Evolutionary conservation across 805 yeast genomes (phyloP).

Genomic region (Ogataea degrootiae): DNA sequence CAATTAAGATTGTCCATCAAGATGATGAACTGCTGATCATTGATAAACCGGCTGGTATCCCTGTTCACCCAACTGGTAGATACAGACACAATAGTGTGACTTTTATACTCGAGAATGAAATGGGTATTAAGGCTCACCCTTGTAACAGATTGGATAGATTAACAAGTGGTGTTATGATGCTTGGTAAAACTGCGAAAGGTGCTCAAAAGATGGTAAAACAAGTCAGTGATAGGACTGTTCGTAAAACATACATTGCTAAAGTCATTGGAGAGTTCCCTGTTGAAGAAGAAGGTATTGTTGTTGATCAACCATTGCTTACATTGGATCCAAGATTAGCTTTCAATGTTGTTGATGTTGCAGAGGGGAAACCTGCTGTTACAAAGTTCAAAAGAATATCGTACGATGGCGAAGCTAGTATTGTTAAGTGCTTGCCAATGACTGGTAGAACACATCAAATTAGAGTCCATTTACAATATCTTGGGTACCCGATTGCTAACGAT

Average conservation of each 20-base stretch:
- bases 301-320: slow-evolving; percentile 66
- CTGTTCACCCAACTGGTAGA: slow-evolving; percentile 94
- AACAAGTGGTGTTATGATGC: slow-evolving; percentile 90
- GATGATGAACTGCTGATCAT: slow-evolving; percentile 75
- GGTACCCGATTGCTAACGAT: slow-evolving; percentile 87
- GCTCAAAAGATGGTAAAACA: slow-evolving; percentile 75
- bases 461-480: slow-evolving; percentile 86
- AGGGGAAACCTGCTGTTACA: slow-evolving; percentile 74
- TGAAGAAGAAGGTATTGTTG: slow-evolving; percentile 37
- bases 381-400: slow-evolving; percentile 61
- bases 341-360: slow-evolving; percentile 46
- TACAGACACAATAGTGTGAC: slow-evolving; percentile 73
- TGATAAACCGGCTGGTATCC: slow-evolving; percentile 92
- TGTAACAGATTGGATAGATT: slow-evolving; percentile 86
- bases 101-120: slow-evolving; percentile 68
- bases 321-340: slow-evolving; percentile 70
- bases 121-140: slow-evolving; percentile 63
- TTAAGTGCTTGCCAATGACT: slow-evolving; percentile 79
- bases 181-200: slow-evolving; percentile 76
- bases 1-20: slow-evolving; percentile 64
- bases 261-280: slow-evolving; percentile 84
- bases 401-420: slow-evolving; percentile 63
- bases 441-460: slow-evolving; percentile 96
- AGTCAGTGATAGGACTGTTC: slow-evolving; percentile 65
- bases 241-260: slow-evolving; percentile 80